Evolutionary conservation across 495 filamentous ascomycete genomes (phyloP), one percentile per base, ranked within the genome.

Genomic region (Hypoxylon lienhwacheense): DNA sequence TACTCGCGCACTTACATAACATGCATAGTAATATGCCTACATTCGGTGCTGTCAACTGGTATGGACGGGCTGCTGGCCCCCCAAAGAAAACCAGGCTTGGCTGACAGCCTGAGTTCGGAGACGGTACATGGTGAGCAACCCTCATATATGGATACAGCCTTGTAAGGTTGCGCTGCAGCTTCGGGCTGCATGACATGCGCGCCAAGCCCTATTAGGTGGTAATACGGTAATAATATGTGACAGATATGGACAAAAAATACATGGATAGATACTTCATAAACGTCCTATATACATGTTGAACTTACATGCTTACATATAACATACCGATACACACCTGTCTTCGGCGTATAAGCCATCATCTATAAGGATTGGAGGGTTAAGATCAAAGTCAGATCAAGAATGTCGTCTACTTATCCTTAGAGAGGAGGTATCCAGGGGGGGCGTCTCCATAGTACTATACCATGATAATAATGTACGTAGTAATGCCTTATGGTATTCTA

Each of bases 81-180:
- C 57, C 56, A 60, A 55, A n/a, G n/a, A n/a, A n/a, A n/a, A 12
- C 25, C 19, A 25, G 41, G 32, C 32, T 8, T 5, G 17, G 15
- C 49, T 14, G 36, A 35, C 17, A 21, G 53, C 33, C 57, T 43
- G 58, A 61, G 52, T 48, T 52, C 52, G 58, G 52, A 61, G 55
- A 37, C 47, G 41, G 47, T 42, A 56, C 54, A 42, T 47, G 33
- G 33, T 61, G 51, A 31, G 14, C 49, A 50, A 45, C 16, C 45
- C 33, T 31, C n/a, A n/a, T 29, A 45, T 61, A 47, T 47, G 47
- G 58, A 61, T 61, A 52, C 58, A 61, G 58, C 58, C 58, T 61
- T 61, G 58, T 56, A 61, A 56, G 58, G 58, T 61, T 61, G 53
- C 47, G 53, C n/a, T 61, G 58, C 58, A 61, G 42, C 41, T 34